A percentile compares a stretch with the other conserved stretches of the same genome.
These are phyloP conservation scores for Hypomontagnella submonticulosa DNA, from an alignment of 495 filamentous ascomycete species.

Conservation along the genomic window DNA sequence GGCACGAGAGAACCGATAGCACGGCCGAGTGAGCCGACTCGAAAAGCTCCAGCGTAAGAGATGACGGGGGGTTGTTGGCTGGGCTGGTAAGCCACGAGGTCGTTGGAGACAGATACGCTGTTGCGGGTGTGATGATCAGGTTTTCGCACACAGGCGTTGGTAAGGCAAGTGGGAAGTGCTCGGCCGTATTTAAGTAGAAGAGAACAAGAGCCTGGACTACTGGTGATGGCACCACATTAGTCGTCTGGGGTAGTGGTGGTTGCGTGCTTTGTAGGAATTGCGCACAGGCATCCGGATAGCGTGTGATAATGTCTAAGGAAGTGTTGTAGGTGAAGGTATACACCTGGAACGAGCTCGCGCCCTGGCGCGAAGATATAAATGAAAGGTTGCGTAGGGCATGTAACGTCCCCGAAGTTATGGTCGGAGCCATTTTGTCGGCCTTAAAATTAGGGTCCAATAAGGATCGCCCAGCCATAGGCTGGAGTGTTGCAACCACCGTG, in stretches of 20 bases:
- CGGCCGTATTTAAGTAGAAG: conserved; percentile 90
- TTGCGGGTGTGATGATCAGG: conserved; percentile 77
- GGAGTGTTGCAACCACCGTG: conserved; percentile 77
- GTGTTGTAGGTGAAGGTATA: conserved; percentile 87
- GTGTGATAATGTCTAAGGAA: conserved; percentile 86
- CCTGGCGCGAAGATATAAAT: conserved; percentile 85
- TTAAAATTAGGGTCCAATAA: conserved; percentile 57
- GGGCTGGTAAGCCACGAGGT: conserved; percentile 67
- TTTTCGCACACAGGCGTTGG: conserved; percentile 72
- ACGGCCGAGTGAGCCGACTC: conserved; percentile 91
- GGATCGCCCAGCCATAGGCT: conserved; percentile 75
- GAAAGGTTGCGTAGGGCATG: conserved; percentile 83
- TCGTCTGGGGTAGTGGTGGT: conserved; percentile 62
- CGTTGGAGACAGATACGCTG: conserved; percentile 77
- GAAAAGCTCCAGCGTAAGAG: conserved; percentile 74
- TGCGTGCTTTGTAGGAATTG: conserved; percentile 75
- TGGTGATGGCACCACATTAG: conserved; percentile 72
- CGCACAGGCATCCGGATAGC: conserved; percentile 74
- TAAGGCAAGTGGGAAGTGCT: conserved; percentile 83
- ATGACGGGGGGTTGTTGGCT: conserved; percentile 50
- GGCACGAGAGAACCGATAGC: conserved; percentile 83
- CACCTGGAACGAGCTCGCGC: conserved; percentile 76
- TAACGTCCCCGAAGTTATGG: conserved; percentile 79
- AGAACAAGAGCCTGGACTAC: conserved; percentile 83
- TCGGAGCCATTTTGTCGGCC: conserved; percentile 67